phyloP scores from a whole-genome alignment of 1,139 yeast species.

The Debaryomycetaceae sp. region DNA sequence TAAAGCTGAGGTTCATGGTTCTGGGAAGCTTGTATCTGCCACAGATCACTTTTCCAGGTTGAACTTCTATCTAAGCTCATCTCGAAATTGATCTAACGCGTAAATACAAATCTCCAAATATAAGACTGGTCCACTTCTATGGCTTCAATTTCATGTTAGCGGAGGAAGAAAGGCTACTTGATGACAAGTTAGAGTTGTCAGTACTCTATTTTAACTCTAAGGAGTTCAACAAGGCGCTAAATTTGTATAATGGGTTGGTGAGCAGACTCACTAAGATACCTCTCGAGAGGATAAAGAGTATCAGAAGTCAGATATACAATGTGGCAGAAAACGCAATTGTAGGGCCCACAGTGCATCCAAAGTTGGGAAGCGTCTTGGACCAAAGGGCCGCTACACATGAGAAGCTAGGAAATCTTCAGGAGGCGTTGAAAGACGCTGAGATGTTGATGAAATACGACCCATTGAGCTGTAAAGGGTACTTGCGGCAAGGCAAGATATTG shows the following conservation, averaged over 20 bases:
- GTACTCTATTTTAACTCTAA: conserved; percentile 30
- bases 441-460: conserved; percentile 47
- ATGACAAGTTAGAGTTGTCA: conserved; percentile 30
- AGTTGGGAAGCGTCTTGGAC: conserved; percentile 32
- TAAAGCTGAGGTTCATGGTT: too few relatives aligned
- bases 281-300: conserved; percentile 10
- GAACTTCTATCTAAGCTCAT: too few relatives aligned
- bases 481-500: conserved; percentile 49
- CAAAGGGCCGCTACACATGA: conserved; percentile 60
- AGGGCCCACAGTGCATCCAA: conserved; percentile 27
- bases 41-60: too few relatives aligned
- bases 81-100: too few relatives aligned
- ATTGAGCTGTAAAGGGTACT: conserved; percentile 55
- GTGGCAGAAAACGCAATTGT: conserved; percentile 23
- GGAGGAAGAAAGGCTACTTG: conserved; percentile 14
- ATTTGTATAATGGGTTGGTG: conserved; percentile 18
- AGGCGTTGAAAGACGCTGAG: conserved; percentile 47
- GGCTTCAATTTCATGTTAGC: neutral
- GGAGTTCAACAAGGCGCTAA: conserved; percentile 26
- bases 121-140: neutral
- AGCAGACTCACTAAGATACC: conserved; percentile 14
- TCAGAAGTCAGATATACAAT: conserved; percentile 16
- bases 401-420: conserved; percentile 36
- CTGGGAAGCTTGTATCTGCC: too few relatives aligned
- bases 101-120: too few relatives aligned